Evolutionary conservation across 2,329 filamentous ascomycete species (phyloP).

Genomic region (Alternaria viburni): DNA sequence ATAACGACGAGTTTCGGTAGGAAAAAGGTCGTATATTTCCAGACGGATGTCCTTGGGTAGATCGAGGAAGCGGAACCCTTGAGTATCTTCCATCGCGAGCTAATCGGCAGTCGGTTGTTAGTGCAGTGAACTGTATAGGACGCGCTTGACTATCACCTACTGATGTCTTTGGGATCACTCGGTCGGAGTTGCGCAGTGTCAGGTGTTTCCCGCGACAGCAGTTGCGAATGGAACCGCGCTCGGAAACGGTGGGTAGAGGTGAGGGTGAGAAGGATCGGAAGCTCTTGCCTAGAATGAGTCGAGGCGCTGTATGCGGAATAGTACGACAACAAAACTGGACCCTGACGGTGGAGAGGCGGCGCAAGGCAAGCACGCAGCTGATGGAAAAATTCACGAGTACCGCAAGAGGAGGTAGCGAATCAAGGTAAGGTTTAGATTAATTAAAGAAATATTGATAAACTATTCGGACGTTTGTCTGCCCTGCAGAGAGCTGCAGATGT

Average conservation of each 20-base stretch:
- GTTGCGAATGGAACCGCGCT: too few relatives aligned
- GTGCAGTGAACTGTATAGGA: neutral
- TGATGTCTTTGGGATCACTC: too few relatives aligned
- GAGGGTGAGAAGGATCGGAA: too few relatives aligned
- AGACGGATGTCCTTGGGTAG: neutral
- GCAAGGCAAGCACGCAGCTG: neutral
- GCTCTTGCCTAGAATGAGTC: too few relatives aligned
- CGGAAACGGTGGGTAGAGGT: too few relatives aligned
- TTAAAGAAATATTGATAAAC: slow-evolving; percentile 3
- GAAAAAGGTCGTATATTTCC: neutral
- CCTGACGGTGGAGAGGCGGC: neutral
- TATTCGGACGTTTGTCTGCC: slow-evolving; percentile 21
- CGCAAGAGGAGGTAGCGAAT: neutral
- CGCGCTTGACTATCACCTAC: too few relatives aligned
- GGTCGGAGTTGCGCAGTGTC: too few relatives aligned
- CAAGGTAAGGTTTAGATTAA: neutral
- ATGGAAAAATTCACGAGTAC: neutral
- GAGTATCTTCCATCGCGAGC: neutral
- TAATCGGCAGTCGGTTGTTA: neutral
- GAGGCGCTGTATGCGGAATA: too few relatives aligned
- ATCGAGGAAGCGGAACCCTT: neutral
- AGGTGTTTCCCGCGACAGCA: too few relatives aligned
- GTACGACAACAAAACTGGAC: too few relatives aligned
- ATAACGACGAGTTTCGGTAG: neutral
- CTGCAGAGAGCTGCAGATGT: slow-evolving; percentile 33